Evolutionary conservation across 768 basidiomycete genomes (phyloP).

Genomic region (Termitomyces sp.): DNA sequence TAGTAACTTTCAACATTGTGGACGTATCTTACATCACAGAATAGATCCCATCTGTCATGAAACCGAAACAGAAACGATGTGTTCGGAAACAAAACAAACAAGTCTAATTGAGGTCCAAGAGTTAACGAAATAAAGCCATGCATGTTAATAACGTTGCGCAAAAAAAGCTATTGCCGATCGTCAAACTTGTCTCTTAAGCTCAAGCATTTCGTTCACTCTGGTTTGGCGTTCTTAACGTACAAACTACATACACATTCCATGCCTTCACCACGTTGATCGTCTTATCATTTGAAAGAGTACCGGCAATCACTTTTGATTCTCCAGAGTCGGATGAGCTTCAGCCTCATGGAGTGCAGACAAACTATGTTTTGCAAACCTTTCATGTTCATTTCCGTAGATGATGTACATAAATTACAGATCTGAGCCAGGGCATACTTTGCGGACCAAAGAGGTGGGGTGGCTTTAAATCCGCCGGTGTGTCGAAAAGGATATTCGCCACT

Average conservation of each 20-base stretch:
- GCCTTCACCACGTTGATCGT: neutral
- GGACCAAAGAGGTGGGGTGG: neutral
- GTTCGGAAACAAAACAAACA: no score
- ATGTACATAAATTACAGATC: neutral
- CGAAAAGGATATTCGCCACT: neutral
- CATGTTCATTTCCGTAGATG: neutral
- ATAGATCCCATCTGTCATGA: slow-evolving; percentile 9
- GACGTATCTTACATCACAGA: slow-evolving; percentile 18
- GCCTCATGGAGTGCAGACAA: neutral
- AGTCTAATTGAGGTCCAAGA: neutral
- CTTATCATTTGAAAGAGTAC: neutral
- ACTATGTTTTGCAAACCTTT: neutral
- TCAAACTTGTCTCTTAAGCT: neutral
- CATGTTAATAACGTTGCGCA: neutral
- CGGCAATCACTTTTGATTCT: neutral
- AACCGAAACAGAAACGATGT: neutral
- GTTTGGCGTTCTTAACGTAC: neutral
- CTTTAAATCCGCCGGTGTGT: neutral
- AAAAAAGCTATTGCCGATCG: neutral
- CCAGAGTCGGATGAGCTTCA: neutral
- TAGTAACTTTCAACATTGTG: slow-evolving; percentile 18
- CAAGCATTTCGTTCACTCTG: neutral
- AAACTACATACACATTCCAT: neutral
- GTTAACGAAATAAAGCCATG: neutral
- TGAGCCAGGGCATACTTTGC: neutral